Evolutionary conservation across 768 basidiomycete genomes (phyloP), one percentile per base, ranked within the genome.

Genomic region (Podaxis sp.): DNA sequence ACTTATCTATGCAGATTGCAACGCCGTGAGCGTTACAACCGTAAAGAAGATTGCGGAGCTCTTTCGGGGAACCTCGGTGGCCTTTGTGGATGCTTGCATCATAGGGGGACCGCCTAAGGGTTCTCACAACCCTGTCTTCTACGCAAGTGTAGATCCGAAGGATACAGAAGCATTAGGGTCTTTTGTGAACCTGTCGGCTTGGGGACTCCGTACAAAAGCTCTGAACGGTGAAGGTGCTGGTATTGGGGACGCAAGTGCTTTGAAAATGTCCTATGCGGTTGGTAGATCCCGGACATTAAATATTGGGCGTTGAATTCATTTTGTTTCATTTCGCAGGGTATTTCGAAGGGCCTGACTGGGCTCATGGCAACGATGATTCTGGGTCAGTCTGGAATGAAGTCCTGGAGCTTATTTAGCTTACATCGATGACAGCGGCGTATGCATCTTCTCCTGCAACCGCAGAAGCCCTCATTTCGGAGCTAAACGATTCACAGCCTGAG

Each of bases 261-360:
- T 87, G 63, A 87, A 87, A 72, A 85, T 86, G 85, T 83, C 84
- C 20, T 85, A 87, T 71, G 83, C 82, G 54, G 85, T 86, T 58
- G 68, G 81, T 73, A n/a, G 50, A 41, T 58, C 53, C 44, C 28
- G 41, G 53, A 49, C 59, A 37, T 33, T 37, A 12, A 33, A 56
- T 37, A 12, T n/a, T 44, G 26, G 30, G 13, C 10, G n/a, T 56
- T 40, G 17, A 12, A 56, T 56, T 46, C 44, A 30, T 24, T n/a
- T 22, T 60, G 17, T 48, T 37, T 55, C 52, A 63, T 17, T 46
- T 49, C 49, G 40, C 66, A 86, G 83, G 86, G 84, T 6, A 84
- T 87, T 49, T 73, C 75, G 28, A 88, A 87, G 68, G 85, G 85
- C 20, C 73, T 78, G 13, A 84, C 73, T 8, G 85, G 83, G 0